phyloP scores from a whole-genome alignment of 805 yeast genomes.

The Wickerhamiella galacta region DNA sequence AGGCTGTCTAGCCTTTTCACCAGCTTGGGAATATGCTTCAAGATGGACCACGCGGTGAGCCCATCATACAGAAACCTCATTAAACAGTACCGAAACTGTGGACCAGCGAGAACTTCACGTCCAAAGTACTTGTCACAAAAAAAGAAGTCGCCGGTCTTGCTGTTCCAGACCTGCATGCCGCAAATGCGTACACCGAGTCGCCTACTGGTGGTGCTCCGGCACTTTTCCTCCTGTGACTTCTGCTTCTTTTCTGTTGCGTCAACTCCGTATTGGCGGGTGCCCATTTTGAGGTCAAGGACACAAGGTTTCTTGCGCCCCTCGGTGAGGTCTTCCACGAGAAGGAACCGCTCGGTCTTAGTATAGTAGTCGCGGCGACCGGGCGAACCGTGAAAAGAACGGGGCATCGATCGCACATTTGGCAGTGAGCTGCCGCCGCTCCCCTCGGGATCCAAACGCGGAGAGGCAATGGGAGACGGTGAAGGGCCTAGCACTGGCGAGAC shows the following conservation, averaged over 20 bases:
- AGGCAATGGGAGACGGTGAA: conserved; percentile 4
- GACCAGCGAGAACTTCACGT: conserved; percentile 51
- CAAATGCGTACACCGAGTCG: conserved; percentile 81
- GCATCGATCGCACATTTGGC: neutral
- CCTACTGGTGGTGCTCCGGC: conserved; percentile 65
- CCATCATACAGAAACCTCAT: conserved; percentile 75
- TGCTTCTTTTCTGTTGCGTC: conserved; percentile 64
- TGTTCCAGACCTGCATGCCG: conserved; percentile 80
- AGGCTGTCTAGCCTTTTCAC: conserved; percentile 45
- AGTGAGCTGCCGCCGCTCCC: neutral
- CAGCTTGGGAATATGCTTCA: conserved; percentile 50
- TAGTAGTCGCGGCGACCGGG: conserved; percentile 13
- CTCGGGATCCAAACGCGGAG: conserved; percentile 3
- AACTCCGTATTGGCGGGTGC: conserved; percentile 96
- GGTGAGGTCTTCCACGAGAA: conserved; percentile 79
- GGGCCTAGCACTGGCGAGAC: neutral
- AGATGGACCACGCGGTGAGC: conserved; percentile 34
- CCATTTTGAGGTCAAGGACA: conserved; percentile 92
- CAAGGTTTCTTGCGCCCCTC: conserved; percentile 71
- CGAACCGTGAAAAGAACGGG: conserved; percentile 11
- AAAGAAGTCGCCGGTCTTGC: conserved; percentile 29
- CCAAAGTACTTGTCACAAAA: conserved; percentile 89
- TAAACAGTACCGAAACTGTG: conserved; percentile 59
- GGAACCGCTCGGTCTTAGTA: conserved; percentile 61
- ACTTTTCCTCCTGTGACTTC: conserved; percentile 64